These are phyloP conservation scores for Lasiosphaeria miniovina DNA, from an alignment of 495 filamentous ascomycete species.

Conservation along the genomic window DNA sequence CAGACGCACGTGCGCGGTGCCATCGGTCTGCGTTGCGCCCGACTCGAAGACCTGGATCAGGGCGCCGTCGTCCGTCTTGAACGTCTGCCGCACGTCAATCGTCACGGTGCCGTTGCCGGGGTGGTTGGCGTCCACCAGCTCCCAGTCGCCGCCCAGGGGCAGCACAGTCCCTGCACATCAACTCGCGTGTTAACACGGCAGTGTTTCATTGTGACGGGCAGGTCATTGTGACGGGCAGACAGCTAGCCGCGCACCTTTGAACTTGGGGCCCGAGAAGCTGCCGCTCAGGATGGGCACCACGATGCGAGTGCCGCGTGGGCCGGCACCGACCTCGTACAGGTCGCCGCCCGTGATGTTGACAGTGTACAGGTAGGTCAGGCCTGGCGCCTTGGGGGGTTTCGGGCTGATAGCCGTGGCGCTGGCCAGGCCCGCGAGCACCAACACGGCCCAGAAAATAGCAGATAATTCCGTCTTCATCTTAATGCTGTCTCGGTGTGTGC, in stretches of 20 bases:
- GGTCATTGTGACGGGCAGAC: not conserved
- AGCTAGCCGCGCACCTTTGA: slow-evolving; percentile 10
- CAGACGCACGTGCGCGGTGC: slow-evolving; percentile 6
- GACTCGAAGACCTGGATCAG: slow-evolving; percentile 17
- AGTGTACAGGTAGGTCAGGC: slow-evolving; percentile 17
- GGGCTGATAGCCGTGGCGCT: not conserved
- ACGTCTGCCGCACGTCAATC: slow-evolving; percentile 18
- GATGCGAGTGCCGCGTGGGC: slow-evolving; percentile 13
- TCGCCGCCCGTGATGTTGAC: slow-evolving; percentile 24
- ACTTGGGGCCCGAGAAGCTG: slow-evolving; percentile 19
- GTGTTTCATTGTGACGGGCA: not conserved
- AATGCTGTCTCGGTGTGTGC: too few species aligned
- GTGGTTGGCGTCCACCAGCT: slow-evolving; percentile 14
- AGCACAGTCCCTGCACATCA: slow-evolving; percentile 14
- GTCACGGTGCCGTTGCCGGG: slow-evolving; percentile 11
- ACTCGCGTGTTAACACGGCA: too few species aligned
- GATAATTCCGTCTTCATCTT: too few species aligned
- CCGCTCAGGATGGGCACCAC: slow-evolving; percentile 17
- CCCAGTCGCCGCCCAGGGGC: slow-evolving; percentile 23
- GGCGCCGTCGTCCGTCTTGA: slow-evolving; percentile 15
- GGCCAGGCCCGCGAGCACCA: too few species aligned
- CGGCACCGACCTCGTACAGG: slow-evolving; percentile 3
- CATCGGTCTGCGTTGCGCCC: slow-evolving; percentile 12
- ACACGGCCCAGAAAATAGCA: too few species aligned
- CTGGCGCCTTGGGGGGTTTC: slow-evolving; percentile 15